Evolutionary conservation across 768 basidiomycete genomes (phyloP).

Genomic region (Suillus variegatus): DNA sequence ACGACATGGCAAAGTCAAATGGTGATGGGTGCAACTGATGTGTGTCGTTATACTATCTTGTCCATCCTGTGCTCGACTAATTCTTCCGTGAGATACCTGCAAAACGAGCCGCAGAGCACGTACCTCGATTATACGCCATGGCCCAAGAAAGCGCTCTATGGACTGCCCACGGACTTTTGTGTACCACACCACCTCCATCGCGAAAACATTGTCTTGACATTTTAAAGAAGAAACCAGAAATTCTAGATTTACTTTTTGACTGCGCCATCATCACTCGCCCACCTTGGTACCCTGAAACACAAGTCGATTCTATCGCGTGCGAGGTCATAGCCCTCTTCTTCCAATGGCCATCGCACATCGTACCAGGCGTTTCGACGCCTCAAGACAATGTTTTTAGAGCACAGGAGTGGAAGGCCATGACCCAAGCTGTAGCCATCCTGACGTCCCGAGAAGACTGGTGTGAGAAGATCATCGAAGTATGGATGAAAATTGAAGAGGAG

Average conservation of each 20-base stretch:
- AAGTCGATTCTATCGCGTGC: constrained; percentile 22
- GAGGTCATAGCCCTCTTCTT: constrained; percentile 29
- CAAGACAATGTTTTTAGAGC: constrained; percentile 13
- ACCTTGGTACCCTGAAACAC: constrained; percentile 30
- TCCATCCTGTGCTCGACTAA: neutral
- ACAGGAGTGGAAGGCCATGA: constrained; percentile 26
- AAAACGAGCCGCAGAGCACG: constrained; percentile 21
- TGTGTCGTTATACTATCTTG: neutral
- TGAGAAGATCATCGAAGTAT: constrained; percentile 25
- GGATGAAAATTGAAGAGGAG: constrained; percentile 31
- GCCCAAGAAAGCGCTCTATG: constrained; percentile 17
- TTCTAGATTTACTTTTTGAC: constrained; percentile 25
- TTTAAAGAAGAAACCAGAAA: constrained; percentile 19
- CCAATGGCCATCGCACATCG: constrained; percentile 18
- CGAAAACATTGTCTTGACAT: constrained; percentile 18
- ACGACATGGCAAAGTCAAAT: constrained; percentile 13
- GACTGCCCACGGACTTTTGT: constrained; percentile 17
- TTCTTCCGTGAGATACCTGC: constrained; percentile 14
- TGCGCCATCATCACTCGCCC: constrained; percentile 26
- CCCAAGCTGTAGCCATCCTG: constrained; percentile 23
- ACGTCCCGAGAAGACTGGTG: constrained; percentile 29
- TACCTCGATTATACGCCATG: constrained; percentile 30
- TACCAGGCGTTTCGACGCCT: constrained; percentile 26
- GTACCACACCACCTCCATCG: constrained; percentile 11
- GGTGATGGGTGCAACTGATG: constrained; percentile 3